Evolutionary conservation across 2,329 filamentous ascomycete species (phyloP).

Genomic region (Fusarium sp.): DNA sequence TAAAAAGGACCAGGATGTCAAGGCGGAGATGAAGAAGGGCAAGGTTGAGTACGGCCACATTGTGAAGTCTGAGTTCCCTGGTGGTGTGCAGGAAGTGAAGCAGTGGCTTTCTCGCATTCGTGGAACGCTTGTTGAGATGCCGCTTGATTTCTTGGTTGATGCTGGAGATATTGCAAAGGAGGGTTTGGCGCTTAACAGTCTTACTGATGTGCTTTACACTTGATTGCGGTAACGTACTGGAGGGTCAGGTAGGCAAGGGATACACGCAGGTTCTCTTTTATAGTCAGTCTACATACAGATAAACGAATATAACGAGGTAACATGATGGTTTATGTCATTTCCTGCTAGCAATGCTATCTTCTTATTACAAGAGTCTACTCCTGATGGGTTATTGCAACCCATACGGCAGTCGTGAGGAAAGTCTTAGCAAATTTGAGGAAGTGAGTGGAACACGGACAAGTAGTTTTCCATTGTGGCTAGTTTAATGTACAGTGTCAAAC

Average conservation of each 20-base stretch:
- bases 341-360: not conserved
- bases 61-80: slow-evolving; percentile 80
- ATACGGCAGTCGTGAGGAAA: not conserved
- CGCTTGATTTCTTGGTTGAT: slow-evolving; percentile 85
- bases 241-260: not conserved
- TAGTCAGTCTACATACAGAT: not conserved
- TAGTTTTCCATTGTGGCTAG: slow-evolving; percentile 23
- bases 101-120: slow-evolving; percentile 73
- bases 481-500: slow-evolving; percentile 35
- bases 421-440: not conserved
- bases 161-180: slow-evolving; percentile 84
- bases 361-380: not conserved
- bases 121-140: slow-evolving; percentile 88
- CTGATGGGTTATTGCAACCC: not conserved
- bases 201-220: slow-evolving; percentile 81
- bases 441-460: slow-evolving; percentile 1
- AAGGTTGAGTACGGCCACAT: slow-evolving; percentile 89
- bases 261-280: not conserved
- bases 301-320: not conserved
- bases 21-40: slow-evolving; percentile 58
- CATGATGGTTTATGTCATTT: not conserved
- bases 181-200: slow-evolving; percentile 76
- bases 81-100: slow-evolving; percentile 79
- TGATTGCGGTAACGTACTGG: slow-evolving; percentile 28
- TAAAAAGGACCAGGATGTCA: slow-evolving; percentile 63